Percentiles rank a stretch among this genome's conserved stretches.
These are phyloP conservation scores for Cudoniella acicularis DNA, from an alignment of 495 filamentous ascomycete genomes.

Conservation along the genomic window DNA sequence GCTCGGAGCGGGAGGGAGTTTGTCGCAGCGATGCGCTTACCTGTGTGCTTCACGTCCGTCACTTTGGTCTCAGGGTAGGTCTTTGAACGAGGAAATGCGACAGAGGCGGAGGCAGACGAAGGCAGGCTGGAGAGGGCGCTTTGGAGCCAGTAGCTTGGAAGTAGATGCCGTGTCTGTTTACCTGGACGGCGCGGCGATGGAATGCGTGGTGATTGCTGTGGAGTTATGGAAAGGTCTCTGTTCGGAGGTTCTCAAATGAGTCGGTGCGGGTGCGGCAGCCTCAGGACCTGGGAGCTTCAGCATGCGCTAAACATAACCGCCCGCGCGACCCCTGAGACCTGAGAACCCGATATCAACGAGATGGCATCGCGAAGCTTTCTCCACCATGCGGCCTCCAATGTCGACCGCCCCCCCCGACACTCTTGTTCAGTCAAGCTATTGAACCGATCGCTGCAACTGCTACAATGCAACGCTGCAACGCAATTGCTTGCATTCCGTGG, in stretches of 20 bases:
- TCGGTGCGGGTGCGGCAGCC: too few relatives aligned
- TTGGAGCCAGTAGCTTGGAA: background rate
- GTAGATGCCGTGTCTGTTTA: background rate
- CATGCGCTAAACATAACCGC: too few relatives aligned
- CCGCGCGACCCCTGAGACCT: background rate
- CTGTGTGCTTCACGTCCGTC: background rate
- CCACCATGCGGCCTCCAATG: background rate
- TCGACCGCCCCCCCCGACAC: background rate
- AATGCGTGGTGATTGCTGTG: background rate
- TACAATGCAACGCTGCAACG: too few relatives aligned
- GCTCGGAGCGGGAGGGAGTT: background rate
- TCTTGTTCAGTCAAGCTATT: background rate
- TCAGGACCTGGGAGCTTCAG: background rate
- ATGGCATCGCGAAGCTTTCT: too few relatives aligned
- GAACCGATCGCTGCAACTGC: background rate
- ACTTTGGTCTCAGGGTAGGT: too few relatives aligned
- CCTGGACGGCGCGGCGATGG: background rate
- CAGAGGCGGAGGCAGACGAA: too few relatives aligned
- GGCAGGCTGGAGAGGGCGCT: background rate
- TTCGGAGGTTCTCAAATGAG: too few relatives aligned
- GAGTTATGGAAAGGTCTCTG: too few relatives aligned
- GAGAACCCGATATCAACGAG: slow-evolving; percentile 51
- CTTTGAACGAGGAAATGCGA: too few relatives aligned
- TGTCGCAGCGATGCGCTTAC: background rate
- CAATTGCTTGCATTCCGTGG: too few relatives aligned